Base-by-base conservation (phyloP, 495 filamentous ascomycete genomes). In the Pyrenula massariospora region DNA sequence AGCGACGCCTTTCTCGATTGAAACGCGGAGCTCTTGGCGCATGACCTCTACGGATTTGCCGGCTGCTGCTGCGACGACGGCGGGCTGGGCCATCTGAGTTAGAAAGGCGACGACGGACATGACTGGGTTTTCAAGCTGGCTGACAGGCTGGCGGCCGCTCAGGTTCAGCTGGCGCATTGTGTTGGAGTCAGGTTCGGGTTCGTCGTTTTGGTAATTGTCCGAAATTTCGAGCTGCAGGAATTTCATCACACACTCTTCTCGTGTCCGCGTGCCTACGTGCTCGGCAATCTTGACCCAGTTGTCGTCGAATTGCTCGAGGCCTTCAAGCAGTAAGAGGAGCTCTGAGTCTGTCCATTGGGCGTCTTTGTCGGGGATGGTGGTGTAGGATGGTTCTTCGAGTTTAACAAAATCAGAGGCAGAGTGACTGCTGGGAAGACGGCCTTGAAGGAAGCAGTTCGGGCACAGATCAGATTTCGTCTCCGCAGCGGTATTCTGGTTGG, bases 201-300 rank as follows among this genome's bases (percentile, higher is more conserved):
- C 80, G 12, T 88, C 82, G 53, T 93, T 88, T 10, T 92, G 72
- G 59, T 92, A 95, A 60, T 90, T 89, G 68, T 92, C 89, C 65
- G 92, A 89, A 57, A 95, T 93, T 54, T 91, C 89, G 23, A 92
- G 72, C 64, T 94, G 88, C 59, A 98, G 72, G 76, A 98, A 98
- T 66, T 95, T 91, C 63, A 96, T 74, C 23, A 96, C 90, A 69
- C 93, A 98, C 72, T 98, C 89, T 71, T 98, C 93, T 42, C 88
- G 79, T n/a, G 89, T 95, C 50, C 91, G 81, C 1, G 88, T 91
- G 25, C 87, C 87, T 24, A 98, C 93, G 62, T 95, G 86, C 57
- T 89, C 89, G 0, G 93, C 82, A 57, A 98, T 90, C 60, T 86
- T 81, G 54, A 88, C 86, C 93, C 93, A 98, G 70, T 96, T 86